Conservation (phyloP, 1,284 basidiomycete species). For the Vanrija sp. region DNA sequence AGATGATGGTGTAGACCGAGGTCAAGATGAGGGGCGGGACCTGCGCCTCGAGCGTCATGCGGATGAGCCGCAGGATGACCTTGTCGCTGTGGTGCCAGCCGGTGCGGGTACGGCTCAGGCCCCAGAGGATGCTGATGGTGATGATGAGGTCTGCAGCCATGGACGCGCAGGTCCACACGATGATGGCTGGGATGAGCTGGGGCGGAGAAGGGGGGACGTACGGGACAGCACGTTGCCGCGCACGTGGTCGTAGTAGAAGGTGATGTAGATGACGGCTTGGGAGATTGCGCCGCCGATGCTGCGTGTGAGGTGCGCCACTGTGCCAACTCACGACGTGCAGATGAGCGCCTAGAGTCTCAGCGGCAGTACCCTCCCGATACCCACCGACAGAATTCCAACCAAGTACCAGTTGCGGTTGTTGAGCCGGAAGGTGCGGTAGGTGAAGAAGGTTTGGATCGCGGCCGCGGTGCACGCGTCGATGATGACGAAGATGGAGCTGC, state of each 20-base stretch:
- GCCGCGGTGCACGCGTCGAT: constrained; percentile 10
- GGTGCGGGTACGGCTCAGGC: constrained; percentile 21
- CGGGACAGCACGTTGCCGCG: too few species aligned
- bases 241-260: too few species aligned
- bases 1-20: constrained; percentile 18
- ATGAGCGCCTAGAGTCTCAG: too few species aligned
- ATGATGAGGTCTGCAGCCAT: constrained; percentile 30
- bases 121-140: constrained; percentile 21
- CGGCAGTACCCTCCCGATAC: too few species aligned
- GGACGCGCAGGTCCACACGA: constrained; percentile 19
- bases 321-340: not conserved
- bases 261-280: not conserved
- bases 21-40: constrained; percentile 21
- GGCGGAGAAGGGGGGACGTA: too few species aligned
- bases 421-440: constrained; percentile 31
- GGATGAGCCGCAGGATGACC: constrained; percentile 20
- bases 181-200: not conserved
- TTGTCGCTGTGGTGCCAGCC: constrained; percentile 33
- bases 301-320: too few species aligned
- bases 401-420: constrained; percentile 23
- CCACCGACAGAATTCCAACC: constrained; percentile 14
- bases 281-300: too few species aligned
- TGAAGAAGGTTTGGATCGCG: constrained; percentile 30
- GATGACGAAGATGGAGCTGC: constrained; percentile 20
- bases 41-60: constrained; percentile 31